phyloP scores from a whole-genome alignment of 2,329 filamentous ascomycete species.

The Xylariaceae sp. region DNA sequence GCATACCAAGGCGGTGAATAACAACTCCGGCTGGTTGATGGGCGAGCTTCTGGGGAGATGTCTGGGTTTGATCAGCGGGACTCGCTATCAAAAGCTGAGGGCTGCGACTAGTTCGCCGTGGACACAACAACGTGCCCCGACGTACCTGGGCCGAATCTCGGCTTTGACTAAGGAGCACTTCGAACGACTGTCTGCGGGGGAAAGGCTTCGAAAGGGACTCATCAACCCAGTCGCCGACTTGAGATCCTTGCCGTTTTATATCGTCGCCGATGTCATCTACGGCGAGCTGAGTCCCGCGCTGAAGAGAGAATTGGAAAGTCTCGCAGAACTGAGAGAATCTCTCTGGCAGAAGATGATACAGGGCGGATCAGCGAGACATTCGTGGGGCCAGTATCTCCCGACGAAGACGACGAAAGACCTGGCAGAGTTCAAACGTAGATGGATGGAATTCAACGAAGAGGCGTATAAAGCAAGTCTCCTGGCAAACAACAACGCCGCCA shows the following conservation, averaged over 20 bases:
- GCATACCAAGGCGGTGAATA: conserved; percentile 38
- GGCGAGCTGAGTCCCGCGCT: conserved; percentile 28
- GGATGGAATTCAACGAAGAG: conserved; percentile 33
- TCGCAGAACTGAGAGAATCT: conserved; percentile 28
- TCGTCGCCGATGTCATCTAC: conserved; percentile 36
- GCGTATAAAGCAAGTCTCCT: conserved; percentile 5
- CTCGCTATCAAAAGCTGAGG: conserved; percentile 6
- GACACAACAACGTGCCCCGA: conserved; percentile 1
- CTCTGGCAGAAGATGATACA: conserved; percentile 32
- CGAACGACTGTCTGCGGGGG: not conserved
- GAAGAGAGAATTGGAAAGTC: conserved; percentile 22
- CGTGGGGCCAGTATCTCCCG: conserved; percentile 28
- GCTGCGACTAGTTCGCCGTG: conserved; percentile 19
- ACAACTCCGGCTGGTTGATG: conserved; percentile 37
- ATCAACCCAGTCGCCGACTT: conserved; percentile 23
- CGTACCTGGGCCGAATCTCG: not conserved
- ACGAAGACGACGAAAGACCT: conserved; percentile 26
- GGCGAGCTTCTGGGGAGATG: conserved; percentile 39
- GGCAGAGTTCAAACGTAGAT: conserved; percentile 28
- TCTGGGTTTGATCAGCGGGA: conserved; percentile 36
- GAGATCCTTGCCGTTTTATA: conserved; percentile 33
- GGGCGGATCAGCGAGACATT: conserved; percentile 31
- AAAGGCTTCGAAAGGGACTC: conserved; percentile 1
- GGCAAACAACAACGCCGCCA: not conserved
- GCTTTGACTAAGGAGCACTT: not conserved